A percentile compares a stretch with the other conserved stretches of the same genome.
Conservation (phyloP, 768 basidiomycete species). For the Mrakia blollopis region DNA sequence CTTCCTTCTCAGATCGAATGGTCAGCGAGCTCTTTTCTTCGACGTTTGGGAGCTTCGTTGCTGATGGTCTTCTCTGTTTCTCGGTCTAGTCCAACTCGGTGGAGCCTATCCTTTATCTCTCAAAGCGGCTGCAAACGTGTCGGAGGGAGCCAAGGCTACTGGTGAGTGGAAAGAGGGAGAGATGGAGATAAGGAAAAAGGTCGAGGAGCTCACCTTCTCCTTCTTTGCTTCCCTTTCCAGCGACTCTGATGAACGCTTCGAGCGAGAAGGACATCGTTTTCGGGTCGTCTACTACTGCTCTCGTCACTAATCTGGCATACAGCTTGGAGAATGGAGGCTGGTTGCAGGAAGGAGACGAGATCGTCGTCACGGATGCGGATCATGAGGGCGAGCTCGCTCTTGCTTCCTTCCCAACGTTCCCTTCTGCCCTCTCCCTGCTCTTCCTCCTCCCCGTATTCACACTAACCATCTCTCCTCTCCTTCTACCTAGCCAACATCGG, state of each 20-base stretch:
- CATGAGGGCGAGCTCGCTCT: slow-evolving; percentile 52
- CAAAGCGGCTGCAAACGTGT: background rate
- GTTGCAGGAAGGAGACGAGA: slow-evolving; percentile 61
- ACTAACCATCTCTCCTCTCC: background rate
- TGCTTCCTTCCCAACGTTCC: background rate
- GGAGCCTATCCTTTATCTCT: background rate
- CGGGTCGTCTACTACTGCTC: slow-evolving; percentile 62
- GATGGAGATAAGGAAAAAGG: slow-evolving; percentile 43
- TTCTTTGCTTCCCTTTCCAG: slow-evolving; percentile 28
- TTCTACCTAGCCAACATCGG: slow-evolving; percentile 57
- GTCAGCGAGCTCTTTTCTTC: too few relatives aligned
- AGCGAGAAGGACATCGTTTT: slow-evolving; percentile 62
- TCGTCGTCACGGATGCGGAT: slow-evolving; percentile 65
- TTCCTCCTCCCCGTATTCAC: background rate
- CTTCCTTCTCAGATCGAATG: slow-evolving; percentile 68
- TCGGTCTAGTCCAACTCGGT: slow-evolving; percentile 51
- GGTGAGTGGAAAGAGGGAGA: slow-evolving; percentile 47
- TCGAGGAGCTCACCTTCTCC: background rate
- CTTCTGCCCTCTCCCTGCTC: background rate
- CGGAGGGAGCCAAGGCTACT: background rate
- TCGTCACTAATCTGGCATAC: slow-evolving; percentile 64
- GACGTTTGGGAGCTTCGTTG: too few relatives aligned
- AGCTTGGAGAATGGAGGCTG: slow-evolving; percentile 52
- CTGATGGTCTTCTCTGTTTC: too few relatives aligned
- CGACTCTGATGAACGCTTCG: slow-evolving; percentile 61